Base-by-base conservation (phyloP, 2,329 filamentous ascomycete species). In the Raffaelea ambrosiae region DNA sequence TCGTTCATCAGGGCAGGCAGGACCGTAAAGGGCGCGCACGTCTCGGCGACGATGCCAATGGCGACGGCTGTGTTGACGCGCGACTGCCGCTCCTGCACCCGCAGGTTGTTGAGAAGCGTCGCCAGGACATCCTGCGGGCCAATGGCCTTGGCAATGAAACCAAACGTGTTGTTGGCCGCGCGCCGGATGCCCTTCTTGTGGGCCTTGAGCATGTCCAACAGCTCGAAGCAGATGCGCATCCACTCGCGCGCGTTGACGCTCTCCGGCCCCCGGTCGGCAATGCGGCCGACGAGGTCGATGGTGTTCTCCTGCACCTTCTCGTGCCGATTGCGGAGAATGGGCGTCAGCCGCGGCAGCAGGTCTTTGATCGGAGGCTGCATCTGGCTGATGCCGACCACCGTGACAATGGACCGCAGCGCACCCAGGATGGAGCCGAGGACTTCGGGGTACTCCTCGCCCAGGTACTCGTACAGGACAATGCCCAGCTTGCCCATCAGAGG, bases 221-320 rank as follows among this genome's bases (percentile, higher is more conserved):
- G 74, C 71, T 98, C 93, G 66, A 98, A 98, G 70, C 93, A 98
- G 64, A 98, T 98, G 63, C 93, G 84, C 94, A 98, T 98, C 93
- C 93, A 98, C 68, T 98, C 93, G 60, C 93, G 81, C 14, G 93
- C 90, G 62, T 95, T 95, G 63, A 98, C 93, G 54, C 86, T 91
- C 66, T 98, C 93, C 1, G 93, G 90, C 1, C 93, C 94, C 55
- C 93, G 86, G 67, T 98, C 93, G 16, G 94, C 93, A 58, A 98
- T 97, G 74, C 93, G 91, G 48, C 93, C 93, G 19, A 98, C 93
- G 2, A 98, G 77, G 64, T 98, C 93, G 58, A 98, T 97, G 0
- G 93, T 97, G 67, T 98, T 98, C 61, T 98, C 93, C 65, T 98
- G 93, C 40, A 98, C 94, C 68, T 98, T 98, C 63, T 98, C 93